phyloP scores from a whole-genome alignment of 345 rosid species.

The Citropsis articulata region DNA sequence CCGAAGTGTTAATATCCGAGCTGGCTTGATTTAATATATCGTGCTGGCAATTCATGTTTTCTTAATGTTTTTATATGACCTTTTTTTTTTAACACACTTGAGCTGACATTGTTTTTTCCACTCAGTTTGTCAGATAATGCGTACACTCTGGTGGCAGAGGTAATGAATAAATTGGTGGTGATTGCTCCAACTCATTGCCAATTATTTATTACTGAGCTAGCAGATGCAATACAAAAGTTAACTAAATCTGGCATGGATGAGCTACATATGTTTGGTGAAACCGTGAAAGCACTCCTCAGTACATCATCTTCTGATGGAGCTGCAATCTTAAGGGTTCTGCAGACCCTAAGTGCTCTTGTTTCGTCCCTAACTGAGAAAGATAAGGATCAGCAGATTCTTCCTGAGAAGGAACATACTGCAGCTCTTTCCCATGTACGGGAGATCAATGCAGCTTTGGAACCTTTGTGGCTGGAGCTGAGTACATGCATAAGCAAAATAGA shows the following conservation, averaged over 20 bases:
- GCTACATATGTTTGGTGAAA: slow-evolving; percentile 77
- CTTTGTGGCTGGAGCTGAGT: slow-evolving; percentile 89
- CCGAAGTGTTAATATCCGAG: neutral
- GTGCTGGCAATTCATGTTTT: neutral
- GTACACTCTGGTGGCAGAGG: slow-evolving; percentile 82
- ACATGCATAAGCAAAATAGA: slow-evolving; percentile 89
- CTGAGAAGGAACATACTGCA: slow-evolving; percentile 52
- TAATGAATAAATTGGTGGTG: slow-evolving; percentile 80
- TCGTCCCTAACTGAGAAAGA: slow-evolving; percentile 53
- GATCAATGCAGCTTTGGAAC: slow-evolving; percentile 78
- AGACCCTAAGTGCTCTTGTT: slow-evolving; percentile 80
- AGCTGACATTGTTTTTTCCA: slow-evolving; percentile 18
- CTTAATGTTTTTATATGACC: neutral
- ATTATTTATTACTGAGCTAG: slow-evolving; percentile 78
- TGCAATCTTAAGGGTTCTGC: slow-evolving; percentile 85
- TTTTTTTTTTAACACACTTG: neutral
- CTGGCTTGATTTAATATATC: neutral
- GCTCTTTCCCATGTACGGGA: slow-evolving; percentile 63
- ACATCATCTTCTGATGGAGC: slow-evolving; percentile 86
- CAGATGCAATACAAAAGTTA: slow-evolving; percentile 62
- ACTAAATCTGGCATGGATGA: slow-evolving; percentile 79
- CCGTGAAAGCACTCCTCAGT: slow-evolving; percentile 73
- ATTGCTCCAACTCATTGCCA: slow-evolving; percentile 80
- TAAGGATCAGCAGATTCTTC: slow-evolving; percentile 47
- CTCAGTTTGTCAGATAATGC: slow-evolving; percentile 93